Base-by-base conservation (phyloP, 495 filamentous ascomycete genomes). In the Aspergillus cristatus region DNA sequence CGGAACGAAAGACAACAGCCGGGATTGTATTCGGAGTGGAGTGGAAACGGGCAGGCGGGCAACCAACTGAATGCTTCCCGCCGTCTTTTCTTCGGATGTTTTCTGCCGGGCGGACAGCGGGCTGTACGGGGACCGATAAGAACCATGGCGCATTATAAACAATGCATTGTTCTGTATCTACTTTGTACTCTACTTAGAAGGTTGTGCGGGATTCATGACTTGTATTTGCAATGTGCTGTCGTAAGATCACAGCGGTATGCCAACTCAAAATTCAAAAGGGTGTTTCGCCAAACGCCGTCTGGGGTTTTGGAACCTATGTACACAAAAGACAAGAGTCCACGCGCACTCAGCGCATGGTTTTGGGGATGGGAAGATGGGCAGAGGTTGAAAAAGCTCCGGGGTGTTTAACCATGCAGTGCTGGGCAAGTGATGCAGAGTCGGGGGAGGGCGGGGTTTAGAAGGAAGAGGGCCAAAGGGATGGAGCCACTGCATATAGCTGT, bases 31-130 rank as follows among this genome's bases (percentile, higher is more conserved):
- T 41, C 30, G 25, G 32, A 7, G 20, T 10, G 32, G 32, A 22
- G 31, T 15, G 11, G 7, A 31, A 35, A 14, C 18, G 3, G 32
- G 38, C 43, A 32, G 20, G 20, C 8, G 20, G 20, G 20, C 20
- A 24, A 24, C 20, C 4, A 4, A 24, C n/a, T 4, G 20, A 24
- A 24, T 4, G 41, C 40, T 34, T 35, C 35, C 39, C 43, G 18
- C 41, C 41, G 40, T 28, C n/a, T 22, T 16, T 22, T 18, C 35
- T 32, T 42, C 35, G 40, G 46, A 45, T 55, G 52, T 47, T 54
- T 64, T 65, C 58, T 66, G 62, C 62, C 62, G 53, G 57, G 59
- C 54, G 60, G 58, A 24, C 4, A 8, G 20, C 4, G 41, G 43
- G 20, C 29, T 38, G 44, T 15, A 37, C 34, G 32, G 30, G 26